A percentile compares a stretch with the other conserved stretches of the same genome.
phyloP scores from a whole-genome alignment of 139 green algal genomes.

The Coelastrella sp. region DNA sequence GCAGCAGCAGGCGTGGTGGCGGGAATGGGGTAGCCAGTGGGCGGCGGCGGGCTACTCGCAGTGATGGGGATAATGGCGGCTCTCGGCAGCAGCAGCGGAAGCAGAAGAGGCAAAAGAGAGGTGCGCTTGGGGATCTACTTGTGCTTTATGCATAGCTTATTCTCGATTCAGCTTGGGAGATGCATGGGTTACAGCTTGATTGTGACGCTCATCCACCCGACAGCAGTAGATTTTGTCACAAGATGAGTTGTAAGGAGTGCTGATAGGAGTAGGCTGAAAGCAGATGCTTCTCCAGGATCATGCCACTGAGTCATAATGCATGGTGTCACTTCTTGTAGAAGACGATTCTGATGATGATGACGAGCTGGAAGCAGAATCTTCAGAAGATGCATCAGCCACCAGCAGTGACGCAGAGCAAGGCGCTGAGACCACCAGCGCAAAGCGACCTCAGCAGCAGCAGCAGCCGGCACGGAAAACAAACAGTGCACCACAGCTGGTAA shows the following conservation, averaged over 20 bases:
- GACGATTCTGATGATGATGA: not conserved
- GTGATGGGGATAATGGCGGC: not conserved
- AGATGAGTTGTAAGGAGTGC: too few relatives aligned
- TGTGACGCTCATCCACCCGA: too few relatives aligned
- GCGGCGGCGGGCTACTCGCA: not conserved
- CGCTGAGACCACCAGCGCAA: slow-evolving; percentile 18
- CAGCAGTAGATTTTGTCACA: too few relatives aligned
- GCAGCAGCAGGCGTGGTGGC: slow-evolving; percentile 8
- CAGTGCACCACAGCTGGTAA: slow-evolving; percentile 27
- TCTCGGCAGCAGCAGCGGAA: slow-evolving; percentile 25
- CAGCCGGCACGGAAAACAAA: slow-evolving; percentile 22
- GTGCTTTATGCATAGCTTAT: too few relatives aligned
- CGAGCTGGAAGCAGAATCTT: slow-evolving; percentile 21
- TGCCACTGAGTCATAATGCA: too few relatives aligned
- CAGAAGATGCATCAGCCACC: not conserved
- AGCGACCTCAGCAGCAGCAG: slow-evolving; percentile 35
- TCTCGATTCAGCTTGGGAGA: too few relatives aligned
- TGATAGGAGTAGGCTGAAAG: too few relatives aligned
- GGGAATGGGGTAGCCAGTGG: not conserved
- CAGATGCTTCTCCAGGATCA: too few relatives aligned
- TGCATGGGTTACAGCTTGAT: too few relatives aligned
- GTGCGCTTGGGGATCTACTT: too few relatives aligned
- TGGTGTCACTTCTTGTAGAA: too few relatives aligned
- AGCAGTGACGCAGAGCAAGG: not conserved
- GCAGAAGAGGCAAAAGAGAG: not conserved